These are phyloP conservation scores for Schizothecium vesticola DNA, from an alignment of 495 filamentous ascomycete genomes.

Conservation along the genomic window DNA sequence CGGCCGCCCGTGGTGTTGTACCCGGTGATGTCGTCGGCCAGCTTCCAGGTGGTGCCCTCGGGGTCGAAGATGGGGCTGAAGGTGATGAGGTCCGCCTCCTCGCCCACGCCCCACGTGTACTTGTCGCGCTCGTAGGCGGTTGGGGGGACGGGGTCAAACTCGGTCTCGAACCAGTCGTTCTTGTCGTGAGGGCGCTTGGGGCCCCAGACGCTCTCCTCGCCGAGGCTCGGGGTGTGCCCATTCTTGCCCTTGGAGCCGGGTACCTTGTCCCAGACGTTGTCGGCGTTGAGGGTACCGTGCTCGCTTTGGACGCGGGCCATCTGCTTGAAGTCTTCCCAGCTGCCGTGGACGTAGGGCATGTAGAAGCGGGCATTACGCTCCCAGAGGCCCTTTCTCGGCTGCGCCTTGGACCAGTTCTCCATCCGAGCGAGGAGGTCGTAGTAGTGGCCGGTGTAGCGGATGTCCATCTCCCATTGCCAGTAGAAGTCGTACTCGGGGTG, in stretches of 20 bases:
- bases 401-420: conserved; percentile 66
- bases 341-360: conserved; percentile 78
- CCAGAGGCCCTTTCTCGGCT: conserved; percentile 89
- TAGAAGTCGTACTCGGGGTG: conserved; percentile 94
- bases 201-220: conserved; percentile 78
- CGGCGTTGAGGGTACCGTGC: conserved; percentile 65
- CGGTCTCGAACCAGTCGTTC: conserved; percentile 62
- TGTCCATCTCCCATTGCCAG: conserved; percentile 99
- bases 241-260: conserved; percentile 31
- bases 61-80: conserved; percentile 94
- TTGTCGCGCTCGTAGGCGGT: conserved; percentile 69
- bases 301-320: conserved; percentile 89
- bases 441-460: conserved; percentile 93
- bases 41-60: conserved; percentile 78
- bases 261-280: conserved; percentile 61
- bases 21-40: conserved; percentile 83
- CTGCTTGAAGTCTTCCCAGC: conserved; percentile 87
- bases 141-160: conserved; percentile 65
- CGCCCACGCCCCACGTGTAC: conserved; percentile 82
- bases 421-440: conserved; percentile 81
- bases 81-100: conserved; percentile 89
- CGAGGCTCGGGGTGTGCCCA: conserved; percentile 26
- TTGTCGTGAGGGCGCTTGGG: conserved; percentile 61
- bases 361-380: conserved; percentile 91
- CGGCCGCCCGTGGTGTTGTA: conserved; percentile 61